Conservation (phyloP, 192 early-diverging fungal species). For the Pilaira anomala region DNA sequence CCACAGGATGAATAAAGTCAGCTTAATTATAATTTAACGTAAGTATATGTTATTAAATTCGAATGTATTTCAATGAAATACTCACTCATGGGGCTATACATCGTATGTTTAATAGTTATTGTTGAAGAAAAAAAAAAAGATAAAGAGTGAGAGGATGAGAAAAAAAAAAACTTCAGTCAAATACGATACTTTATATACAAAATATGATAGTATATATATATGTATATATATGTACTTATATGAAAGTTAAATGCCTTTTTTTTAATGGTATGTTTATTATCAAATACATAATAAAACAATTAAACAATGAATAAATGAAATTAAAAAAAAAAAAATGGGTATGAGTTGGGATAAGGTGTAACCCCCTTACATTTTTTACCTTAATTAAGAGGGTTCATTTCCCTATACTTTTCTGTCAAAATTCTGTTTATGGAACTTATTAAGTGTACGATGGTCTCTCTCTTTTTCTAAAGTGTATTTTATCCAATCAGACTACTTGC, state of each 20-base stretch:
- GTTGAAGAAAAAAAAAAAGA: neutral
- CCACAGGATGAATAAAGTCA: neutral
- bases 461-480: too few relatives aligned
- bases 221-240: conserved; percentile 8
- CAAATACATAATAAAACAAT: neutral
- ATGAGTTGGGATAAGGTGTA: too few relatives aligned
- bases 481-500: too few relatives aligned
- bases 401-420: too few relatives aligned
- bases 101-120: neutral
- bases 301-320: conserved; percentile 6
- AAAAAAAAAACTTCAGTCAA: neutral
- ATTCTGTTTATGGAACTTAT: conserved; percentile 12
- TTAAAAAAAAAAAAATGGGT: neutral
- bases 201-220: neutral
- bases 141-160: neutral
- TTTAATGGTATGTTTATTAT: too few relatives aligned
- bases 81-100: neutral
- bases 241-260: too few relatives aligned
- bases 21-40: neutral
- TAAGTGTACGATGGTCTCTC: neutral
- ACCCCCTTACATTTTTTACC: conserved; percentile 9
- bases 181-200: neutral
- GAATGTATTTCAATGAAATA: neutral
- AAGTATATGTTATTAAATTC: neutral
- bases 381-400: neutral